Base-by-base conservation (phyloP, 2,329 filamentous ascomycete genomes). In the Aspergillus sp. region DNA sequence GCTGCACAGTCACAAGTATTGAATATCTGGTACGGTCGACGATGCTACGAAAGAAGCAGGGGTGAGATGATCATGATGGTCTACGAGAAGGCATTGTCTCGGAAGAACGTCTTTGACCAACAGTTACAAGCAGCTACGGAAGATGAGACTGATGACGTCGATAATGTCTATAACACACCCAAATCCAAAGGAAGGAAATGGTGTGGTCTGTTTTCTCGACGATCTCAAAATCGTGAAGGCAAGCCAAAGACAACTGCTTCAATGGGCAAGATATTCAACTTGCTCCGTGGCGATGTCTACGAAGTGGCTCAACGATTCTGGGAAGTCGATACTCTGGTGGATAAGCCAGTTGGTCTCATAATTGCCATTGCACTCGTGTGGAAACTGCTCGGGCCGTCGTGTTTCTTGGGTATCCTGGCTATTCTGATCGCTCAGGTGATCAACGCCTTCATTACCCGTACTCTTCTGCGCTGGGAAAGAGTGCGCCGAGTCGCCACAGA, bases 201-300 rank as follows among this genome's bases (percentile, higher is more conserved):
- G 49, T 66, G 63, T 22, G 50, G 69, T 3, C 52, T 73, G 1
- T 54, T 55, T 35, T 51, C 35, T 47, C 46, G 50, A 52, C 62
- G 61, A 40, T 59, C 58, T 35, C 58, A 58, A 51, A 66, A 51
- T 46, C 65, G 24, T 26, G 24, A 56, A 32, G 56, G 64, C 42
- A 68, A 68, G 50, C 54, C 53, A 22, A 79, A 80, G 51, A 75
- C 81, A 50, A 82, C 87, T 2, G 90, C 91, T 0, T 90, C 89
- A 0, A 93, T 92, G 72, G 91, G 91, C 7, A 95, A 95, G 65
- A 94, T 96, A 47, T 81, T 96, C 55, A 96, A 95, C 62, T 73
- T 96, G 2, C 88, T 95, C 77, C 85, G 90, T 35, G 79, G 79
- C 6, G 72, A 72, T 55, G 70, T 68, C 9, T 71, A 73, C 35